phyloP scores from a whole-genome alignment of 1,284 basidiomycete genomes.

The Leccinum ponderosum region DNA sequence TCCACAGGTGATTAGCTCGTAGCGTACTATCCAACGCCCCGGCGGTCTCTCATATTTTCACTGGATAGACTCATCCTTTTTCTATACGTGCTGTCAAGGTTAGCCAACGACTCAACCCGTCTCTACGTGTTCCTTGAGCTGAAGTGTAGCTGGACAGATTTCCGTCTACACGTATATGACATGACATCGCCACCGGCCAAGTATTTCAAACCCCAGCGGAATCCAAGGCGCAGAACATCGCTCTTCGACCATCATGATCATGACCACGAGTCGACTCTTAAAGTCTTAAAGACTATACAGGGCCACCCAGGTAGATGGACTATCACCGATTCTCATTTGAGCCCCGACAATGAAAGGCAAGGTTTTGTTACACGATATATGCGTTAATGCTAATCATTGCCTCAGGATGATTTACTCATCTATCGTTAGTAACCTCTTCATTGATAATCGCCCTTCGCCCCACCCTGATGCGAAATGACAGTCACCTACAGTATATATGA shows the following conservation, averaged over 20 bases:
- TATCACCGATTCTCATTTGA: slow-evolving; percentile 92
- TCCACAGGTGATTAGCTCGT: slow-evolving; percentile 58
- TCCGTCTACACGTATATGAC: slow-evolving; percentile 86
- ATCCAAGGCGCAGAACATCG: slow-evolving; percentile 14
- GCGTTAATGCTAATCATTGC: slow-evolving; percentile 13
- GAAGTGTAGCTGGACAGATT: slow-evolving; percentile 55
- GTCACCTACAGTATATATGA: slow-evolving; percentile 83
- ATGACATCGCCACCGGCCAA: slow-evolving; percentile 56
- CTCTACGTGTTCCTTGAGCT: slow-evolving; percentile 8
- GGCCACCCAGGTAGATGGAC: slow-evolving; percentile 85
- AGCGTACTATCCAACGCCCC: slow-evolving; percentile 22
- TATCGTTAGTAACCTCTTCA: slow-evolving; percentile 52
- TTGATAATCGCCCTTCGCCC: not conserved
- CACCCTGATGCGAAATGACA: slow-evolving; percentile 22
- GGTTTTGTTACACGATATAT: slow-evolving; percentile 52
- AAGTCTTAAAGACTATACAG: slow-evolving; percentile 75
- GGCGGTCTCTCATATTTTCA: slow-evolving; percentile 1
- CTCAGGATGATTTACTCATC: slow-evolving; percentile 89
- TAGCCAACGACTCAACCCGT: slow-evolving; percentile 9
- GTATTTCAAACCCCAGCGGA: slow-evolving; percentile 18
- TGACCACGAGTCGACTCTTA: slow-evolving; percentile 67
- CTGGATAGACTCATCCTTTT: slow-evolving; percentile 70
- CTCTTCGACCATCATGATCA: slow-evolving; percentile 27
- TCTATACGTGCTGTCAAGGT: slow-evolving; percentile 84
- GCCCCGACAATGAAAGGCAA: slow-evolving; percentile 87